Evolutionary conservation across 805 yeast species (phyloP), one percentile per base, ranked within the genome.

Genomic region (Limtongozyma cylindracea): DNA sequence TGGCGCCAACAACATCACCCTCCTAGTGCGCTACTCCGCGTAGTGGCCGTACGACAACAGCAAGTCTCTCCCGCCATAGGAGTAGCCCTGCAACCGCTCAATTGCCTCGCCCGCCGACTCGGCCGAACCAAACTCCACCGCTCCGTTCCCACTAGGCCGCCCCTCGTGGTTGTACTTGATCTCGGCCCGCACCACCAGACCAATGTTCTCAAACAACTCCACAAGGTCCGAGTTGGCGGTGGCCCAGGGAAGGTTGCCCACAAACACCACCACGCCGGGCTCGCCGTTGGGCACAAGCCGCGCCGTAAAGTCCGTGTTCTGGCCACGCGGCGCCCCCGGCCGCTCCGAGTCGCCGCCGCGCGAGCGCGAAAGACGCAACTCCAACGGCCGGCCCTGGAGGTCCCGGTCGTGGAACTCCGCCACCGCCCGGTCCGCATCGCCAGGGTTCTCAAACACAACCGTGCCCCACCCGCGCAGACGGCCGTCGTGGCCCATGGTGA

Each of bases 401-500:
- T 61, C 72, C 31, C 54, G 57, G 12, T 78, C 82, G 32, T 73
- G 60, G 41, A 67, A 70, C 38, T 47, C 53, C 19, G 56, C 65
- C 29, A 80, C 61, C 3, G 94, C 93, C 20, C 50, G 53, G 18
- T 50, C 45, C 11, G 91, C 93, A 29, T 62, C 80, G 25, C 64
- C 78, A 9, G 54, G 51, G 6, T 58, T 57, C 24, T 53, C 58
- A 38, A 66, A 80, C 12, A 64, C 57, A 14, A 80, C 91, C 8
- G 73, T 71, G 23, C 93, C 95, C 33, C 62, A 69, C 3, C 95
- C 95, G 43, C 69, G 62, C 5, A 93, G 74, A 33, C 72, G 64
- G 13, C 92, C 91, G 31, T 60, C 53, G 19, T 48, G 53, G 32
- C 65, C 72, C 22, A 50, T 40, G 38, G 62, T 61, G 11, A 82